These are phyloP conservation scores for Peterozyma xylosa DNA, from an alignment of 805 yeast genomes.

Conservation along the genomic window DNA sequence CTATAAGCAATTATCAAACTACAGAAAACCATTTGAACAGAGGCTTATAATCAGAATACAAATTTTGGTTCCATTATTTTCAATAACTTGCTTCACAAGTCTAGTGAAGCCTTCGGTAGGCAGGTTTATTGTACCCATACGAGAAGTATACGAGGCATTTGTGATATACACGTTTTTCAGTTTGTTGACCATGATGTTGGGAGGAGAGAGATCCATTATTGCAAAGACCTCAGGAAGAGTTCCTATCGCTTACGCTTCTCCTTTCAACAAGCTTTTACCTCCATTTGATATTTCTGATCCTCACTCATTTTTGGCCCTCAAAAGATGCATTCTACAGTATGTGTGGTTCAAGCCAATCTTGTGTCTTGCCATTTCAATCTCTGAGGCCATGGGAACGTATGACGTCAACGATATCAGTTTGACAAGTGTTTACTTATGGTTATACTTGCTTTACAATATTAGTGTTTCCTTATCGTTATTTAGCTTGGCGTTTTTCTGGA, in stretches of 20 bases:
- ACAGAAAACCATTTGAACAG: conserved; percentile 85
- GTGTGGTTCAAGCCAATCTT: conserved; percentile 90
- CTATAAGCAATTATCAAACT: conserved; percentile 52
- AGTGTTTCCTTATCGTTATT: conserved; percentile 80
- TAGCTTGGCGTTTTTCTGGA: conserved; percentile 88
- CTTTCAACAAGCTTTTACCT: conserved; percentile 37
- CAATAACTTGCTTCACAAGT: conserved; percentile 59
- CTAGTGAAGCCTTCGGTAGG: conserved; percentile 38
- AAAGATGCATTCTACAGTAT: conserved; percentile 84
- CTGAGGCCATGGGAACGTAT: conserved; percentile 42
- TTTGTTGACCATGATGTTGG: conserved; percentile 71
- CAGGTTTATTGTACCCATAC: conserved; percentile 56
- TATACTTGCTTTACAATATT: conserved; percentile 64
- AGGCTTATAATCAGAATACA: conserved; percentile 77
- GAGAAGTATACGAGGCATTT: conserved; percentile 93
- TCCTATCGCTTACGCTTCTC: conserved; percentile 64
- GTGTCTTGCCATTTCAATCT: conserved; percentile 44
- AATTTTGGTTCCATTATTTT: conserved; percentile 74
- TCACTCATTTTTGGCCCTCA: conserved; percentile 61
- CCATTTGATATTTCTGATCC: conserved; percentile 85
- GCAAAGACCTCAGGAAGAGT: conserved; percentile 61
- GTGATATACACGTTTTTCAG: conserved; percentile 91
- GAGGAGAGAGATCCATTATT: conserved; percentile 87
- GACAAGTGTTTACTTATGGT: conserved; percentile 51
- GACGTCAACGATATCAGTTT: conserved; percentile 41